phyloP scores from a whole-genome alignment of 2,329 filamentous ascomycete species.

The Nemania sp. region DNA sequence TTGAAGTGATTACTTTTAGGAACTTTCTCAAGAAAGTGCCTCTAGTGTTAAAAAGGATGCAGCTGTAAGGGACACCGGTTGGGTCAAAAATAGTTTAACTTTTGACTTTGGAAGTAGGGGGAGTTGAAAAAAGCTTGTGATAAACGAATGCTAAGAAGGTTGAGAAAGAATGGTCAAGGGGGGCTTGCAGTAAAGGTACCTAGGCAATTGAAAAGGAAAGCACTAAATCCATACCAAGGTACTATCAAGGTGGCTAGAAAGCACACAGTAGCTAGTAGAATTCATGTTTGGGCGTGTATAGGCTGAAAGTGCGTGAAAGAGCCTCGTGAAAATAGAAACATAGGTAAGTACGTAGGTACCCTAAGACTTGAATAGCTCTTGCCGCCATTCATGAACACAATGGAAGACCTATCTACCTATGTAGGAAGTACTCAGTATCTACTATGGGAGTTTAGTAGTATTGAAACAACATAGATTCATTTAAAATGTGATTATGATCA shows the following conservation, averaged over 20 bases:
- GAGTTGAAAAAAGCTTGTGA: background rate
- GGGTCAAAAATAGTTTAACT: background rate
- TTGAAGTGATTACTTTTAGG: background rate
- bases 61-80: background rate
- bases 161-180: constrained; percentile 6
- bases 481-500: too few relatives aligned
- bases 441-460: too few relatives aligned
- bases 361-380: background rate
- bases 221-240: background rate
- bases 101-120: too few relatives aligned
- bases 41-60: background rate
- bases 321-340: background rate
- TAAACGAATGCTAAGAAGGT: background rate
- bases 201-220: background rate
- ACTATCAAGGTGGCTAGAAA: too few relatives aligned
- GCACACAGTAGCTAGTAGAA: background rate
- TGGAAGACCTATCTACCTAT: too few relatives aligned
- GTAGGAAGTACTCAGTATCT: too few relatives aligned
- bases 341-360: background rate
- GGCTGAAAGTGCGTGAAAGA: background rate
- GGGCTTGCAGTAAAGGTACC: background rate
- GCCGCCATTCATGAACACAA: too few relatives aligned
- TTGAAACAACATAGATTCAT: too few relatives aligned
- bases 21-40: background rate
- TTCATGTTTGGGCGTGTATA: background rate